Base-by-base conservation (phyloP, 2,329 filamentous ascomycete species). In the Aureobasidium uvarum region DNA sequence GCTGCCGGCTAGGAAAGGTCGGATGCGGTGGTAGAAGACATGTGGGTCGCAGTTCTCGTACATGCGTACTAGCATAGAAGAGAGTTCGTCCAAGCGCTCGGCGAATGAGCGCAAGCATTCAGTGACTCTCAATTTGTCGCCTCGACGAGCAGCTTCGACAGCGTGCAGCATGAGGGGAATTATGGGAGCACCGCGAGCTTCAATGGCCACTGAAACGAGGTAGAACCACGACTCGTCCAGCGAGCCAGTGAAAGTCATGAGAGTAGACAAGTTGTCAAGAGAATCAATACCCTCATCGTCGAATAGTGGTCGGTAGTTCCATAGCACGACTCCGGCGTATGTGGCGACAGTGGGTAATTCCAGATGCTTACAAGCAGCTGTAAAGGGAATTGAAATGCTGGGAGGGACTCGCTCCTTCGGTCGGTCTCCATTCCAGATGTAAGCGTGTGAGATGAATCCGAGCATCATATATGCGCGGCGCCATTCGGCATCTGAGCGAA, bases 201-300 rank as follows among this genome's bases (percentile, higher is more conserved):
- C 95, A 69, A 99, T 97, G 68, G 94, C 95, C 3, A 97, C 91
- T 0, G 92, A 97, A 62, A 98, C 87, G 14, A 99, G 83, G 75
- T 98, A 99, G 75, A 99, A 99, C 95, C 95, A 99, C 68, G 95
- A 96, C 79, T 99, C 95, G 74, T 99, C 95, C 64, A 96, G 82
- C 8, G 92, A 93, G 59, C 95, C 95, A 18, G 95, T 98, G 74
- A 97, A 96, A 18, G 95, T 97, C 72, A 88, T 86, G 67, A 98
- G 83, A 2, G 91, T 95, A 46, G 91, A 88, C 65, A 99, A 84
- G 72, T 99, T 98, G 73, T 95, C 89, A 52, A 98, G 83, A 69
- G 87, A 86, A 73, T 96, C 91, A 66, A 95, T 86, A 41, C 85
- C 84, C 76, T 97, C 93, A 68, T 91, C 86, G 67, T 87, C 80